A percentile compares a stretch with the other conserved stretches of the same genome.
Conservation (phyloP, 495 filamentous ascomycete species). For the Neurospora sp. region DNA sequence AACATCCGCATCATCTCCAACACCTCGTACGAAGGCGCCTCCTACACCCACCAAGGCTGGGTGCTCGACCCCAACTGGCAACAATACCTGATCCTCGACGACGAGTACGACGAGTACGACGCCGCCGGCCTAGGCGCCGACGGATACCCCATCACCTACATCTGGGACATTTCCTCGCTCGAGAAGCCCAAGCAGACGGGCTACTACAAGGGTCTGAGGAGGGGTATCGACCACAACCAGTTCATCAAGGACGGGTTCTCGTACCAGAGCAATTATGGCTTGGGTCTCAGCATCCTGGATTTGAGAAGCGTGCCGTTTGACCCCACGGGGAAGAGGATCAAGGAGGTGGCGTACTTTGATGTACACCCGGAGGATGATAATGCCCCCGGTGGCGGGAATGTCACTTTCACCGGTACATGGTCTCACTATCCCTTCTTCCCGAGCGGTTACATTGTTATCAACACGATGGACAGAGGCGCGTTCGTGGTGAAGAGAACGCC, state of each 20-base stretch:
- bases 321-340: slow-evolving; percentile 24
- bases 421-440: slow-evolving; percentile 40
- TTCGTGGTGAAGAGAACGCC: slow-evolving; percentile 33
- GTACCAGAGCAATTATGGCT: slow-evolving; percentile 45
- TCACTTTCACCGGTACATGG: slow-evolving; percentile 46
- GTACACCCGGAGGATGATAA: slow-evolving; percentile 45
- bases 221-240: slow-evolving; percentile 48
- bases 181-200: slow-evolving; percentile 41
- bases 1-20: slow-evolving; percentile 38
- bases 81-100: slow-evolving; percentile 42
- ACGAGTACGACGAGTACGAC: slow-evolving; percentile 45
- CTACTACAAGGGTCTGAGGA: slow-evolving; percentile 27
- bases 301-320: slow-evolving; percentile 31
- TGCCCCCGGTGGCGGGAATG: slow-evolving; percentile 21
- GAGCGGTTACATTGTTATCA: slow-evolving; percentile 42
- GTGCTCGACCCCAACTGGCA: slow-evolving; percentile 32
- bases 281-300: slow-evolving; percentile 42
- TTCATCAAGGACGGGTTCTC: slow-evolving; percentile 37
- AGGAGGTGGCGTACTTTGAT: slow-evolving; percentile 44
- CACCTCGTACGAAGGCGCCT: slow-evolving; percentile 42
- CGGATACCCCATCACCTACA: slow-evolving; percentile 36
- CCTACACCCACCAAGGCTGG: slow-evolving; percentile 45
- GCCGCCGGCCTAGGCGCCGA: slow-evolving; percentile 27
- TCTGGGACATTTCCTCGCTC: slow-evolving; percentile 44
- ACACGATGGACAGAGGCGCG: slow-evolving; percentile 45